Conservation (phyloP, 1,284 basidiomycete species). For the Irpex sp. region DNA sequence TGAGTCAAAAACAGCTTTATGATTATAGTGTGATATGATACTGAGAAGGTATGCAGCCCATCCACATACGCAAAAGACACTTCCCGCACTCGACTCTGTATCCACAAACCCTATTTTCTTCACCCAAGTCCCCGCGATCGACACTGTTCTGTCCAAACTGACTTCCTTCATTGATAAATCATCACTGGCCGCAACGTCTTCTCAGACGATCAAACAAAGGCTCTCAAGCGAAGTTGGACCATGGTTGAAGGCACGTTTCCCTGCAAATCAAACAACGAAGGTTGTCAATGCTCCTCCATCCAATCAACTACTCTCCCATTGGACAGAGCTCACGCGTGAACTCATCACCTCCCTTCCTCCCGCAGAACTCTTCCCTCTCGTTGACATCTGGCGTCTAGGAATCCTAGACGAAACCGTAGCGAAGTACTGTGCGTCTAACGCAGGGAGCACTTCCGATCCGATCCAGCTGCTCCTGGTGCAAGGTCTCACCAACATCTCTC, state of each 20-base stretch:
- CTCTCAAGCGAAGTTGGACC: conserved; percentile 52
- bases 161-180: conserved; percentile 52
- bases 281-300: conserved; percentile 20
- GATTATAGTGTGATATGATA: too few relatives aligned
- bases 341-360: conserved; percentile 48
- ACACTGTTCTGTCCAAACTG: conserved; percentile 64
- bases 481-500: conserved; percentile 29
- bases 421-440: conserved; percentile 41
- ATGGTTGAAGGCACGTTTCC: conserved; percentile 60
- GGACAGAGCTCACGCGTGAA: conserved; percentile 44
- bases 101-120: conserved; percentile 78
- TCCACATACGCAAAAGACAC: conserved; percentile 60
- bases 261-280: conserved; percentile 12
- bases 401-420: conserved; percentile 61
- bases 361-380: conserved; percentile 72
- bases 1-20: conserved; percentile 31
- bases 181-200: conserved; percentile 21
- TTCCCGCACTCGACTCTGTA: conserved; percentile 61
- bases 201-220: conserved; percentile 44
- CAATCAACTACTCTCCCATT: conserved; percentile 34
- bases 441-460: conserved; percentile 32
- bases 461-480: conserved; percentile 43
- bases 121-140: conserved; percentile 64
- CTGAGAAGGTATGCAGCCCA: conserved; percentile 48
- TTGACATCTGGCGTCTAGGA: conserved; percentile 82